phyloP scores from a whole-genome alignment of 192 early-diverging fungal species.

The Backusella tuberculispora region DNA sequence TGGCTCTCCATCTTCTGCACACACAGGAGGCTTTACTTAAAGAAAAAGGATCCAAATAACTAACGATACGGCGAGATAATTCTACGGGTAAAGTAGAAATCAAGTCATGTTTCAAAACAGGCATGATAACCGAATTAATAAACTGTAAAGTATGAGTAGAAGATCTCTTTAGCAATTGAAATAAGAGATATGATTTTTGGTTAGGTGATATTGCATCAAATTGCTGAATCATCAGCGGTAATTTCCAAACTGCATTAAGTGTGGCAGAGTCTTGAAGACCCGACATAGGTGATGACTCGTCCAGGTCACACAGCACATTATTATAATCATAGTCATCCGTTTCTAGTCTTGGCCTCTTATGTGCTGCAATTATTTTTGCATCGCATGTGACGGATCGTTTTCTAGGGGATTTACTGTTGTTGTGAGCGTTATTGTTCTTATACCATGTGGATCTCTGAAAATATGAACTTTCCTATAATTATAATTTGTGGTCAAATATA shows the following conservation, averaged over 20 bases:
- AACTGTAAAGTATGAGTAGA: slow-evolving; percentile 86
- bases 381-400: slow-evolving; percentile 32
- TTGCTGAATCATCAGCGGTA: slow-evolving; percentile 37
- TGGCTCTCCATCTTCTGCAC: slow-evolving; percentile 74
- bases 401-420: not conserved
- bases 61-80: slow-evolving; percentile 75
- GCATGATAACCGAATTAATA: slow-evolving; percentile 86
- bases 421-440: not conserved
- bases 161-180: slow-evolving; percentile 85
- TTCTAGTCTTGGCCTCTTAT: slow-evolving; percentile 13
- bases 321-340: not conserved
- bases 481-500: not conserved
- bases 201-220: slow-evolving; percentile 79
- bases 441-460: not conserved
- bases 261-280: slow-evolving; percentile 5
- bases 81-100: slow-evolving; percentile 73
- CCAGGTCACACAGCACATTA: not conserved
- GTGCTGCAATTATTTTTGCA: slow-evolving; percentile 2
- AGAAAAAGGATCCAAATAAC: slow-evolving; percentile 79
- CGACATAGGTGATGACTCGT: slow-evolving; percentile 3
- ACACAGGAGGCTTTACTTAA: slow-evolving; percentile 84
- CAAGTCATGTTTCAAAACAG: slow-evolving; percentile 92
- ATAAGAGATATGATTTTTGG: slow-evolving; percentile 87
- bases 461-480: not conserved
- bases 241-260: slow-evolving; percentile 10